phyloP scores from a whole-genome alignment of 2,329 filamentous ascomycete species.

The Penicillium occitanis region DNA sequence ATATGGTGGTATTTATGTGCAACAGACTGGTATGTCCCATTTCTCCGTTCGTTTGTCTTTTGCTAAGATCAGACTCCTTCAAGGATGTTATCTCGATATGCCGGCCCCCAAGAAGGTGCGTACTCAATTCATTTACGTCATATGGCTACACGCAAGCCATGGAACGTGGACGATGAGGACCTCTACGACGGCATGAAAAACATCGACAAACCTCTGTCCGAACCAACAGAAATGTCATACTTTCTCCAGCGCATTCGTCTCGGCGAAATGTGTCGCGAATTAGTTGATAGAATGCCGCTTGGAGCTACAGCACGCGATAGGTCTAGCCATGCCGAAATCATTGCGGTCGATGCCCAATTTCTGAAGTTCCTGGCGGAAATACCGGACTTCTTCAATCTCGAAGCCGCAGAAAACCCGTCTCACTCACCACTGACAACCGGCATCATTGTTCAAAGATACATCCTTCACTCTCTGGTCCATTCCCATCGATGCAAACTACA shows the following conservation, averaged over 20 bases:
- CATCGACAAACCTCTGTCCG: conserved; percentile 24
- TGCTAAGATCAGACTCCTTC: too few relatives aligned
- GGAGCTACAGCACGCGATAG: conserved; percentile 23
- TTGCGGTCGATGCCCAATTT: conserved; percentile 38
- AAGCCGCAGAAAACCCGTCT: conserved; percentile 8
- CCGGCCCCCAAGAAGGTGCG: conserved; percentile 37
- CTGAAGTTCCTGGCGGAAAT: conserved; percentile 31
- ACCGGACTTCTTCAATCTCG: conserved; percentile 37
- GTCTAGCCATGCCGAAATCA: conserved; percentile 31
- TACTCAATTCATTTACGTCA: conserved; percentile 41
- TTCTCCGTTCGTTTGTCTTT: too few relatives aligned
- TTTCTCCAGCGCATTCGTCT: conserved; percentile 37
- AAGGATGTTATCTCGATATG: conserved; percentile 27
- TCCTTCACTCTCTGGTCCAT: conserved; percentile 37
- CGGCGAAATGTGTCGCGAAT: conserved; percentile 38
- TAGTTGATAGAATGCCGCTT: conserved; percentile 37
- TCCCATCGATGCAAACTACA: conserved; percentile 41
- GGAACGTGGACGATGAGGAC: conserved; percentile 38
- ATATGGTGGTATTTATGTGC: conserved; percentile 45
- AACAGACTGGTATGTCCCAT: conserved; percentile 36
- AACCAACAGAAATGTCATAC: conserved; percentile 43
- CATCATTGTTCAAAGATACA: conserved; percentile 36
- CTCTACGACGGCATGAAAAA: conserved; percentile 31
- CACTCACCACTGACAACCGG: conserved; percentile 18
- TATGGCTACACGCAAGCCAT: conserved; percentile 40